Percentiles rank a stretch among this genome's conserved stretches.
phyloP scores from a whole-genome alignment of 2,329 filamentous ascomycete species.

The Apiospora kogelbergensis region DNA sequence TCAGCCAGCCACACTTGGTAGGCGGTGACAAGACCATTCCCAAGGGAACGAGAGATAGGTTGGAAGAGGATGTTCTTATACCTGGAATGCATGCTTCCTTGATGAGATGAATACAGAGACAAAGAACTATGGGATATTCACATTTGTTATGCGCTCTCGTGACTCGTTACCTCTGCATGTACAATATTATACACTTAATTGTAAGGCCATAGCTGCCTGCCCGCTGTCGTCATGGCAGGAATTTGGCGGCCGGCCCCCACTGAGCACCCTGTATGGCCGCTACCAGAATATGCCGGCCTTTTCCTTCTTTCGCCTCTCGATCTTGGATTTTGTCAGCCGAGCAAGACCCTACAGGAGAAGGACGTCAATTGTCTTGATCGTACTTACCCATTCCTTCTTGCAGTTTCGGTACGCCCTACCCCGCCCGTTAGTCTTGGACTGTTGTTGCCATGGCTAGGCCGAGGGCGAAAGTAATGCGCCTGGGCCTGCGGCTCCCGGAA shows the following conservation, averaged over 20 bases:
- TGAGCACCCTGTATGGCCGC: neutral
- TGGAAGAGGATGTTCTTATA: too few relatives aligned
- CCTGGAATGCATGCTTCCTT: neutral
- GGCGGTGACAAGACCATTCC: slow-evolving; percentile 9
- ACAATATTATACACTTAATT: neutral
- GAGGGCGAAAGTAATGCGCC: neutral
- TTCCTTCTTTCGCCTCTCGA: slow-evolving; percentile 34
- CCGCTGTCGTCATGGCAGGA: neutral
- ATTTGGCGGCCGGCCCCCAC: neutral
- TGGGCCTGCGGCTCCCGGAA: slow-evolving; percentile 17
- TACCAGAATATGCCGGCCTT: slow-evolving; percentile 21
- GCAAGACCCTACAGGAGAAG: neutral
- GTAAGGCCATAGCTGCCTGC: neutral
- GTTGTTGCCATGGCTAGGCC: neutral
- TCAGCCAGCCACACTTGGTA: neutral
- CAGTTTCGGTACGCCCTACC: slow-evolving; percentile 86
- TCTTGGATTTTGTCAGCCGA: slow-evolving; percentile 22
- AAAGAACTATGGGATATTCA: neutral
- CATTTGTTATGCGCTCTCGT: neutral
- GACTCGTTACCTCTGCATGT: neutral
- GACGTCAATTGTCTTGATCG: neutral
- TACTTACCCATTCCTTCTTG: slow-evolving; percentile 85
- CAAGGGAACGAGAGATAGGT: neutral
- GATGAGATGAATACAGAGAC: neutral
- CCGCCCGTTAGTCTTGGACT: slow-evolving; percentile 9